These are phyloP conservation scores for Amaranthus tricolor DNA, from an alignment of 179 eudicot genomes.

Conservation along the genomic window DNA sequence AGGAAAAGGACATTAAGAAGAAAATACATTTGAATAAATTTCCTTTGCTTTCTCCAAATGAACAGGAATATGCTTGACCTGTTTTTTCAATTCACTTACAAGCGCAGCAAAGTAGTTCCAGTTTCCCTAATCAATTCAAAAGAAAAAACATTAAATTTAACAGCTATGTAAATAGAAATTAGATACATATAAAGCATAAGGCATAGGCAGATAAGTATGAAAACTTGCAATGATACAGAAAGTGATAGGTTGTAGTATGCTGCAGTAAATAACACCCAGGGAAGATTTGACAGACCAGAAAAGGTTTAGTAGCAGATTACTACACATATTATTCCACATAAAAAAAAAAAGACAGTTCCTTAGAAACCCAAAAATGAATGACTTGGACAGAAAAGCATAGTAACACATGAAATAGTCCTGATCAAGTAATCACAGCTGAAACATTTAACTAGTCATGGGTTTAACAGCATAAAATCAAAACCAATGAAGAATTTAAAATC, in stretches of 20 bases:
- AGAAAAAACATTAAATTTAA: background rate
- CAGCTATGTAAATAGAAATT: background rate
- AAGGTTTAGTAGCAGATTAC: background rate
- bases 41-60: conserved; percentile 97
- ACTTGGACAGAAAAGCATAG: background rate
- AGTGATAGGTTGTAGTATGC: background rate
- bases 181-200: too few relatives aligned
- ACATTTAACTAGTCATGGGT: background rate
- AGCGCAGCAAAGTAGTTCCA: conserved; percentile 99
- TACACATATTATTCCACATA: background rate
- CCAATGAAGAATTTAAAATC: background rate
- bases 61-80: conserved; percentile 83
- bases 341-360: background rate
- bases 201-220: background rate
- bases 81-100: conserved; percentile 81
- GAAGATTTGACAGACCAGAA: background rate
- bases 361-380: background rate
- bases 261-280: background rate
- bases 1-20: conserved; percentile 8
- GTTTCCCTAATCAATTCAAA: conserved; percentile 62
- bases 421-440: background rate
- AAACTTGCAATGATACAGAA: background rate
- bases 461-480: background rate
- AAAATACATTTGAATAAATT: conserved; percentile 71
- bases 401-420: background rate